Evolutionary conservation across 2,329 filamentous ascomycete genomes (phyloP).

Genomic region (Geosmithia morbida): DNA sequence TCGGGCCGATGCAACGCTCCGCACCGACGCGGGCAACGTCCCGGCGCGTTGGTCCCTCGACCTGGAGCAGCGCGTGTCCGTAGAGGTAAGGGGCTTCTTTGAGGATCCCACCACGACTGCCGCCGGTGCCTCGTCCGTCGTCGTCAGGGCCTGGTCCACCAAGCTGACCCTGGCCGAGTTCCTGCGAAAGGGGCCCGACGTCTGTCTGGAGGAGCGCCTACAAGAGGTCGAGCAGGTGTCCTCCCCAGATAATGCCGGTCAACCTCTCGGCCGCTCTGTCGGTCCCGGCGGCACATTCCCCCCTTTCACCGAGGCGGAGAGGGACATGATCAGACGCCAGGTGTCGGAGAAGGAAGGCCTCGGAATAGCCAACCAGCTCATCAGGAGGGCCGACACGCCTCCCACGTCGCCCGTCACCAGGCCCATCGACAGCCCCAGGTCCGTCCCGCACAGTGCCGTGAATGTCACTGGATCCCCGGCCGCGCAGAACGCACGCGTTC

Average conservation of each 20-base stretch:
- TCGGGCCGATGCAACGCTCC: conserved; percentile 15
- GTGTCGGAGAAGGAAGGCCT: conserved; percentile 14
- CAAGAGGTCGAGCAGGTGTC: conserved; percentile 19
- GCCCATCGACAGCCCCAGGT: conserved; percentile 14
- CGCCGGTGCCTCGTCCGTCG: conserved; percentile 10
- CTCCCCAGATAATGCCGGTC: conserved; percentile 7
- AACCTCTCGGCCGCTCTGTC: conserved; percentile 15
- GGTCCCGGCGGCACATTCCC: conserved; percentile 8
- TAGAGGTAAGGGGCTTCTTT: conserved; percentile 45
- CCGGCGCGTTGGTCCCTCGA: conserved; percentile 27
- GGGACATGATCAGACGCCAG: neutral
- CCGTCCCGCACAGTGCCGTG: conserved; percentile 9
- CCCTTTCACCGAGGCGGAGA: conserved; percentile 9
- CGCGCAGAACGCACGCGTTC: neutral
- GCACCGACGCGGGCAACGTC: conserved; percentile 6
- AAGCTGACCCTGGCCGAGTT: conserved; percentile 38
- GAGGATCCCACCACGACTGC: conserved; percentile 27
- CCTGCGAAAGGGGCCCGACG: conserved; percentile 36
- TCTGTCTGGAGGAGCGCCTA: conserved; percentile 37
- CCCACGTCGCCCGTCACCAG: conserved; percentile 16
- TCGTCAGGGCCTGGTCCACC: conserved; percentile 34
- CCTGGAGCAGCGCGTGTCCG: conserved; percentile 36
- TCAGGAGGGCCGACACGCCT: conserved; percentile 4
- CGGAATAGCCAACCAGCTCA: conserved; percentile 14
- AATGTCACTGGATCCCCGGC: neutral